phyloP scores from a whole-genome alignment of 2,329 filamentous ascomycete genomes.

The Purpureocillium lavendulum region DNA sequence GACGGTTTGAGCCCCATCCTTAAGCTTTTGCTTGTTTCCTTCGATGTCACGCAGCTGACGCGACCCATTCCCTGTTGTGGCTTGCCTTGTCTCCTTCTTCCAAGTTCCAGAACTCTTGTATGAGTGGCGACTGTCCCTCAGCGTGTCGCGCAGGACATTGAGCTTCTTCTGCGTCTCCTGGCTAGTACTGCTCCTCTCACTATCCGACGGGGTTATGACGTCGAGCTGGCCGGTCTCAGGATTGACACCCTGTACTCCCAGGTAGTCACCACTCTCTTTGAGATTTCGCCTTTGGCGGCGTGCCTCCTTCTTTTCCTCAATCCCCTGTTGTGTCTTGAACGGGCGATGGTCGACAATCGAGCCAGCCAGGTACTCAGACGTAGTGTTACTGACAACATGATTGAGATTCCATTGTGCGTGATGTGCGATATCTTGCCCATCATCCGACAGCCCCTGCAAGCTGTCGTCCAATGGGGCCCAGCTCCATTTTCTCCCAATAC shows the following conservation, averaged over 20 bases:
- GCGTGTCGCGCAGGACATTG: constrained; percentile 19
- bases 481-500: constrained; percentile 10
- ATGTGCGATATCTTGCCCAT: background rate
- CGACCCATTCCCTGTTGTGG: constrained; percentile 19
- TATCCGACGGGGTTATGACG: constrained; percentile 39
- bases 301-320: constrained; percentile 21
- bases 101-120: constrained; percentile 33
- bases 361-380: background rate
- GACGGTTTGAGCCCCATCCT: constrained; percentile 20
- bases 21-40: constrained; percentile 28
- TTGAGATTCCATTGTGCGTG: too few relatives aligned
- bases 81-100: constrained; percentile 35
- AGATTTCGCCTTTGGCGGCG: constrained; percentile 32
- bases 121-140: constrained; percentile 23
- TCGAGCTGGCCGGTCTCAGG: constrained; percentile 46
- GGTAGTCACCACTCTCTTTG: constrained; percentile 47
- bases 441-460: too few relatives aligned
- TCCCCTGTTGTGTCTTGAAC: background rate
- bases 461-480: constrained; percentile 8
- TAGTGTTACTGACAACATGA: too few relatives aligned
- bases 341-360: background rate
- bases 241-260: constrained; percentile 51
- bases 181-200: constrained; percentile 29
- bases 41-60: constrained; percentile 35
- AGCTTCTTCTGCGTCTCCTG: constrained; percentile 22